These are phyloP conservation scores for Fusarium sp. DNA, from an alignment of 2,329 filamentous ascomycete genomes.

Conservation along the genomic window DNA sequence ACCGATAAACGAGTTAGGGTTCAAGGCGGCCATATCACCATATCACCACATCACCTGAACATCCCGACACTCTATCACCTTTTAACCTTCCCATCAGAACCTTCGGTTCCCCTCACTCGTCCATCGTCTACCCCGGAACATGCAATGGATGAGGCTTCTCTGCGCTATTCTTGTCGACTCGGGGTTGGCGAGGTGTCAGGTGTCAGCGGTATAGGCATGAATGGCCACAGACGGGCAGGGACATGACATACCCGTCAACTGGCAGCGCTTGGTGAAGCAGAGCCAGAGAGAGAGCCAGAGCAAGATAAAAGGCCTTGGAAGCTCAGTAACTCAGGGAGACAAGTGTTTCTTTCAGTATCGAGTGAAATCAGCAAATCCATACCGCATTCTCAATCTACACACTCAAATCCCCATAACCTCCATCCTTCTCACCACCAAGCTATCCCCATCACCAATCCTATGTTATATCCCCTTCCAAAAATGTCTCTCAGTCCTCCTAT, in stretches of 20 bases:
- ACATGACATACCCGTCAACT: constrained; percentile 28
- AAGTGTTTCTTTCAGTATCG: constrained; percentile 16
- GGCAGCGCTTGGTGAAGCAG: constrained; percentile 17
- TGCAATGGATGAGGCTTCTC: neutral
- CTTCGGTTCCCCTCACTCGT: constrained; percentile 3
- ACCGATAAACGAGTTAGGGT: constrained; percentile 1
- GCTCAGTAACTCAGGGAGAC: neutral
- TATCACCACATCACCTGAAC: neutral
- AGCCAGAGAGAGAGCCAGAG: neutral
- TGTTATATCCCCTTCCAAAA: constrained; percentile 7
- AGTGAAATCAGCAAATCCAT: constrained; percentile 38
- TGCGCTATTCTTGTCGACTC: neutral
- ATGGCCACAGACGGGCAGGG: constrained; percentile 27
- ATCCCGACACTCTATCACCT: constrained; percentile 7
- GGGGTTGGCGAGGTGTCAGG: constrained; percentile 11
- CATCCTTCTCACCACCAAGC: constrained; percentile 19
- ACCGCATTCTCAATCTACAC: neutral
- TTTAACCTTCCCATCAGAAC: constrained; percentile 8
- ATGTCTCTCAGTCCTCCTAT: constrained; percentile 54
- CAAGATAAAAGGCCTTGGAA: constrained; percentile 6
- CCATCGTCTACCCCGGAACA: neutral
- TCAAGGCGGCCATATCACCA: too few relatives aligned
- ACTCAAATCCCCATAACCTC: neutral
- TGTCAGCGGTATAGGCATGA: constrained; percentile 15
- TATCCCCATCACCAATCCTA: neutral